phyloP scores from a whole-genome alignment of 2,329 filamentous ascomycete species.

The Chrysoporthe austroafricana region DNA sequence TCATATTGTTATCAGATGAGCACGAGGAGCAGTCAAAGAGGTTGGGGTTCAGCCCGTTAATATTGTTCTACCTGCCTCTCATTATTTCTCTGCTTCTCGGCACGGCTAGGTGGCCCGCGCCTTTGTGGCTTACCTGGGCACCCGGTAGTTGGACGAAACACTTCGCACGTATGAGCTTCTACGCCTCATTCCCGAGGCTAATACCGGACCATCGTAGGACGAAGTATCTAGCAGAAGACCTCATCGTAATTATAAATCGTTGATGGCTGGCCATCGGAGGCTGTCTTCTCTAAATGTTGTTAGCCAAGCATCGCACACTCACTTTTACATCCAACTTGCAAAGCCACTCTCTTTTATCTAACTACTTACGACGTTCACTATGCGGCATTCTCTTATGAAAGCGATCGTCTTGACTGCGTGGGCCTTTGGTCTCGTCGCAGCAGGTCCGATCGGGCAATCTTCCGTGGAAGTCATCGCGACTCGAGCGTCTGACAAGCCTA shows the following conservation, averaged over 20 bases:
- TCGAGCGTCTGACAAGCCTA: not conserved
- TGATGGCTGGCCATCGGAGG: not conserved
- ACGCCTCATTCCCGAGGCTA: not conserved
- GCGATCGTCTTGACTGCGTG: not conserved
- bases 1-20: not conserved
- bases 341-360: conserved; percentile 2
- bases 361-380: not conserved
- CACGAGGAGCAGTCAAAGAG: not conserved
- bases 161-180: not conserved
- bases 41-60: not conserved
- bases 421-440: not conserved
- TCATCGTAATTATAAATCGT: not conserved
- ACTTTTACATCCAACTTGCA: not conserved
- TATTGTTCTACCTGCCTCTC: not conserved
- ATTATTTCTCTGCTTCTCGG: not conserved
- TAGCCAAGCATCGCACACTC: not conserved
- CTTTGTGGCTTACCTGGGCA: not conserved
- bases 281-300: not conserved
- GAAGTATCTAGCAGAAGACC: not conserved
- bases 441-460: not conserved
- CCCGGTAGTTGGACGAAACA: not conserved
- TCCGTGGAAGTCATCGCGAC: not conserved
- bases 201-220: not conserved
- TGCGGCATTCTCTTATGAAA: not conserved
- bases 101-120: not conserved